phyloP scores from a whole-genome alignment of 345 rosid species.

The Aquilaria malaccensis region DNA sequence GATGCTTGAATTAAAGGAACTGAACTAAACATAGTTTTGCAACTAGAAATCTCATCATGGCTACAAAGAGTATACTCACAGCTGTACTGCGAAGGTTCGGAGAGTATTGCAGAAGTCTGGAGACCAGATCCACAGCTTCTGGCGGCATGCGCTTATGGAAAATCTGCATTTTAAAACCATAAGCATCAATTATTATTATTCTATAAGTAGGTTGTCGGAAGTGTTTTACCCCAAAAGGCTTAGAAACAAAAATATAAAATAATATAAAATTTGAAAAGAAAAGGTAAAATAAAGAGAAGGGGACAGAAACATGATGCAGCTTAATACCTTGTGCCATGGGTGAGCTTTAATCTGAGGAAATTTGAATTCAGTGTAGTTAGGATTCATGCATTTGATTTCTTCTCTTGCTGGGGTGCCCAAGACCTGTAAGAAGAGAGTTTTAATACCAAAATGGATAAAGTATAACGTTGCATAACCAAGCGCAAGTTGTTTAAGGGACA shows the following conservation, averaged over 20 bases:
- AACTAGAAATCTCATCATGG: too few species aligned
- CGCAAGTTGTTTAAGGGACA: too few species aligned
- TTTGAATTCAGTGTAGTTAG: conserved; percentile 65
- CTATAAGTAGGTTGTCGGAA: too few species aligned
- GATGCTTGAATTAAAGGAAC: neutral
- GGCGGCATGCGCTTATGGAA: conserved; percentile 71
- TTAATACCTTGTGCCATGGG: conserved; percentile 36
- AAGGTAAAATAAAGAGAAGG: neutral
- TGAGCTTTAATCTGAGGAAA: conserved; percentile 23
- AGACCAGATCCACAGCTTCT: conserved; percentile 57
- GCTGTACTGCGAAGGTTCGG: conserved; percentile 56
- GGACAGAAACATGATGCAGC: neutral
- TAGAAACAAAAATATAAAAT: neutral
- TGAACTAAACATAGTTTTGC: too few species aligned
- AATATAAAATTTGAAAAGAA: neutral
- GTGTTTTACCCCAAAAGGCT: neutral
- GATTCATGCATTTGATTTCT: conserved; percentile 72
- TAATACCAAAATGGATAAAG: neutral
- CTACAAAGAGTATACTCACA: conserved; percentile 25
- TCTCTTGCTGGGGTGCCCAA: conserved; percentile 70
- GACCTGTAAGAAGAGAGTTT: conserved; percentile 24
- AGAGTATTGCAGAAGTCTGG: conserved; percentile 60
- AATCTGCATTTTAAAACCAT: conserved; percentile 23
- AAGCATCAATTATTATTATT: neutral
- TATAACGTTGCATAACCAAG: too few species aligned